These are phyloP conservation scores for Arabidopsis thaliana DNA, from an alignment of 345 rosid genomes.

Conservation along the genomic window TAIR10.1 NC_003074.8:705501-706000, in stretches of 20 bases:
- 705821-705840: conserved; percentile 98
- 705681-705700: conserved; percentile 88
- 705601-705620: conserved; percentile 97
- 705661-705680: conserved; percentile 95
- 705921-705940: conserved; percentile 77
- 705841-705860: conserved; percentile 96
- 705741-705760: background rate
- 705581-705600: conserved; percentile 91
- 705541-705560: conserved; percentile 14
- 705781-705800: background rate
- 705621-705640: conserved; percentile 92
- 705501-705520: conserved; percentile 27
- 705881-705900: conserved; percentile 90
- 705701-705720: conserved; percentile 85
- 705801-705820: conserved; percentile 34
- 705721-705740: conserved; percentile 56
- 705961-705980: conserved; percentile 14
- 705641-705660: conserved; percentile 78
- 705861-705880: conserved; percentile 99
- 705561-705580: conserved; percentile 60
- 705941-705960: conserved; percentile 12
- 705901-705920: conserved; percentile 96
- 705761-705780: background rate
- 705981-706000: conserved; percentile 3
- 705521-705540: conserved; percentile 22